Percentiles rank a stretch among this genome's conserved stretches.
phyloP scores from a whole-genome alignment of 169 alveolate species.

The Eimeria acervulina region DNA sequence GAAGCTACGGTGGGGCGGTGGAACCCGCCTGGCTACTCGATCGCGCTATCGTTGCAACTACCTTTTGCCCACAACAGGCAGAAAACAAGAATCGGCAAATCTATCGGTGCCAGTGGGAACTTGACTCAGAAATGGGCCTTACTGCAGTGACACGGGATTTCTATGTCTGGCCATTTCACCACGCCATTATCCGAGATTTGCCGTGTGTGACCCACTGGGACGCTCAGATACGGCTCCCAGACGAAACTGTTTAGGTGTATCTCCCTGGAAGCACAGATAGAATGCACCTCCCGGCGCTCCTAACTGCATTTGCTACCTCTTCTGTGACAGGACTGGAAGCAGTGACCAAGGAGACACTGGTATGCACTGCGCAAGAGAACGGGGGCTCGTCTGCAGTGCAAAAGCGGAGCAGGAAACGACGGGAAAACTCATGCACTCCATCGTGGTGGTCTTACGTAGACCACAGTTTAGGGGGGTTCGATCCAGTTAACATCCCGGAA shows the following conservation, averaged over 20 bases:
- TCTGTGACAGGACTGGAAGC: neutral
- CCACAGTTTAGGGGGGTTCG: neutral
- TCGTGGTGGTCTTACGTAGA: neutral
- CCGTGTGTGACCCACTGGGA: neutral
- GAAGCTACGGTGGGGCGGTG: neutral
- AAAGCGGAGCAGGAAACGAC: neutral
- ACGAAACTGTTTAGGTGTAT: neutral
- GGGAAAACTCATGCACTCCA: neutral
- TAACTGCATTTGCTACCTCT: neutral
- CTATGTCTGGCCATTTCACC: neutral
- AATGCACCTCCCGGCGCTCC: neutral
- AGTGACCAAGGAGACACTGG: neutral
- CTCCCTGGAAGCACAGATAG: neutral
- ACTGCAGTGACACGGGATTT: neutral
- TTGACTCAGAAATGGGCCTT: neutral
- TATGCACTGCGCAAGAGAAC: no score
- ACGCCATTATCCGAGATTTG: no score
- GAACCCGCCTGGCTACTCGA: neutral
- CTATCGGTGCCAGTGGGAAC: neutral
- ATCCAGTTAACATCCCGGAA: neutral
- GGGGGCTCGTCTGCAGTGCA: neutral
- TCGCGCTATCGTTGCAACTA: neutral
- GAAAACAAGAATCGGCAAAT: neutral
- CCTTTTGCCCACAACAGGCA: no score
- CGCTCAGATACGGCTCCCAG: neutral